Conservation (phyloP, 768 basidiomycete genomes). For the Suillus clintonianus region DNA sequence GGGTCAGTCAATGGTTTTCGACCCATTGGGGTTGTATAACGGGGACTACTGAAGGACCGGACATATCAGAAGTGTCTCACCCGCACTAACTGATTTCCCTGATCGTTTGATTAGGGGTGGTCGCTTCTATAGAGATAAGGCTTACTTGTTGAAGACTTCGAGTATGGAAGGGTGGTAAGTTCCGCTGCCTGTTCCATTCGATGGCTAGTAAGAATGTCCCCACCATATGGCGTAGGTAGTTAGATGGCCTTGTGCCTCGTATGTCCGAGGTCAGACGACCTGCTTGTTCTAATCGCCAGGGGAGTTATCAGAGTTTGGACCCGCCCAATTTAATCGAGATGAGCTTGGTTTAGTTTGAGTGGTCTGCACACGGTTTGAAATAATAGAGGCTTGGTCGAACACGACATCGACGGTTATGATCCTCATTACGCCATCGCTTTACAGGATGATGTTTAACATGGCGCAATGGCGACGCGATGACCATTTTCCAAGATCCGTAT, state of each 20-base stretch:
- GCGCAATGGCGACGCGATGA: slow-evolving; percentile 44
- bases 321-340: background rate
- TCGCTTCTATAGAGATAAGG: background rate
- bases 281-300: background rate
- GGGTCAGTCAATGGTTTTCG: background rate
- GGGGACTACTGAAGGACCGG: background rate
- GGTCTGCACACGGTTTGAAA: background rate
- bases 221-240: background rate
- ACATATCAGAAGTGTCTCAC: background rate
- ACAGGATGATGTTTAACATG: slow-evolving; percentile 30
- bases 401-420: background rate
- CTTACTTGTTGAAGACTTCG: background rate
- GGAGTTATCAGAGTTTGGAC: background rate
- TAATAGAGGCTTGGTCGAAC: background rate
- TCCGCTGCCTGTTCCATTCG: background rate
- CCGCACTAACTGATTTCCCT: background rate
- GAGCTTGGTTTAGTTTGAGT: background rate
- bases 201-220: background rate
- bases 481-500: slow-evolving; percentile 60
- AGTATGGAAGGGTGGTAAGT: background rate
- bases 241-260: background rate
- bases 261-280: background rate
- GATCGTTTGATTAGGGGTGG: background rate
- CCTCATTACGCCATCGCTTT: background rate
- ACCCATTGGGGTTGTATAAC: background rate